Percentiles rank a stretch among this genome's conserved stretches.
These are phyloP conservation scores for Solanum sparsipilum DNA, from an alignment of 257 asterid species.

Conservation along the genomic window DNA sequence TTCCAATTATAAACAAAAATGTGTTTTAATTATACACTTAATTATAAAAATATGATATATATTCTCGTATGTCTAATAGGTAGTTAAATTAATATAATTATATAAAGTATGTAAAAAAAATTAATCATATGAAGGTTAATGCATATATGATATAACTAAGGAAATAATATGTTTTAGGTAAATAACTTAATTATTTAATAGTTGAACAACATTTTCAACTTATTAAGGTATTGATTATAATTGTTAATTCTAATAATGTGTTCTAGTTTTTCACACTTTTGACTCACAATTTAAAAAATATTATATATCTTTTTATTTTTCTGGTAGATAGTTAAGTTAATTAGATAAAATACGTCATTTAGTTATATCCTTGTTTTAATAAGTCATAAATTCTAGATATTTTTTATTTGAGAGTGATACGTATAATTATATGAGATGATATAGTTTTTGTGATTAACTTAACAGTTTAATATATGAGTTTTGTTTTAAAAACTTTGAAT, in stretches of 20 bases:
- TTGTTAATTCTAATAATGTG: not conserved
- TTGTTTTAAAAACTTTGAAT: not conserved
- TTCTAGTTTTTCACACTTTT: not conserved
- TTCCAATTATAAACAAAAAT: not conserved
- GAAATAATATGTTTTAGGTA: too few species aligned
- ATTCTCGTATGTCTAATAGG: not conserved
- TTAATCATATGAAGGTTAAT: too few species aligned
- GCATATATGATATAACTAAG: too few species aligned
- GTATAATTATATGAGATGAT: not conserved
- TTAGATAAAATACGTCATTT: too few species aligned
- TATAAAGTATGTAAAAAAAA: too few species aligned
- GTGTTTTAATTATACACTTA: not conserved
- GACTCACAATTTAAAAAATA: not conserved
- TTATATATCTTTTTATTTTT: too few species aligned
- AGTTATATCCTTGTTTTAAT: fast-evolving
- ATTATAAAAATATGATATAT: not conserved
- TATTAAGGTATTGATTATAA: too few species aligned
- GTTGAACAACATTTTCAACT: not conserved
- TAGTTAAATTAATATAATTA: not conserved
- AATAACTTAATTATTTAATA: too few species aligned
- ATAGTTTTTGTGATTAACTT: not conserved
- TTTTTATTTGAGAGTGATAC: not conserved
- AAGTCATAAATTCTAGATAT: too few species aligned
- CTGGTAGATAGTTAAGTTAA: too few species aligned
- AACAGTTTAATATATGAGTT: too few species aligned